Conservation (phyloP, 805 yeast species). For the Saccharomycopsis babjevae region DNA sequence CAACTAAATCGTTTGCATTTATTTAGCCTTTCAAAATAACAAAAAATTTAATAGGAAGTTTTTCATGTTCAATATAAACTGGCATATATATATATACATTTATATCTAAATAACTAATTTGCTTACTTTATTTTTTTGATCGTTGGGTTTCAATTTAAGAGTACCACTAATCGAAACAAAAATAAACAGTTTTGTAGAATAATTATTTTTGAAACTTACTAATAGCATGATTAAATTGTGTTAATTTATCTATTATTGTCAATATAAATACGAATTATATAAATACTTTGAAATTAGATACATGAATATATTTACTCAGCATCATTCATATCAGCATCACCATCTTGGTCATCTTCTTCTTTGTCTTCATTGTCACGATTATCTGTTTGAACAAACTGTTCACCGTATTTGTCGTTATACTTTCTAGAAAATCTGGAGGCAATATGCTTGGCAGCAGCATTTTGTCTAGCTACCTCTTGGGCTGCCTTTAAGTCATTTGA, state of each 20-base stretch:
- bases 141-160: too few species aligned
- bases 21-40: too few species aligned
- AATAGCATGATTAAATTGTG: too few species aligned
- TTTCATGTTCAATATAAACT: background rate
- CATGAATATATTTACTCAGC: background rate
- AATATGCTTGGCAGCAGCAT: slow-evolving; percentile 44
- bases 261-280: too few species aligned
- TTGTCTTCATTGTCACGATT: slow-evolving; percentile 56
- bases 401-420: slow-evolving; percentile 27
- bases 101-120: too few species aligned
- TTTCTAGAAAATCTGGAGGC: slow-evolving; percentile 72
- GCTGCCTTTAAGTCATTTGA: slow-evolving; percentile 44
- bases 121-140: background rate
- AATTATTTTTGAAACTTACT: too few species aligned
- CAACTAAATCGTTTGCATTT: background rate
- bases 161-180: too few species aligned
- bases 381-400: slow-evolving; percentile 40
- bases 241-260: too few species aligned
- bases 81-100: background rate
- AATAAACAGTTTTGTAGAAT: too few species aligned
- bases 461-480: slow-evolving; percentile 47
- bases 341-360: slow-evolving; percentile 48
- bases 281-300: background rate
- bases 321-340: slow-evolving; percentile 6
- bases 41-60: too few species aligned